These are phyloP conservation scores for Diversispora epigaea DNA, from an alignment of 192 early-diverging fungal genomes.

Conservation along the genomic window DNA sequence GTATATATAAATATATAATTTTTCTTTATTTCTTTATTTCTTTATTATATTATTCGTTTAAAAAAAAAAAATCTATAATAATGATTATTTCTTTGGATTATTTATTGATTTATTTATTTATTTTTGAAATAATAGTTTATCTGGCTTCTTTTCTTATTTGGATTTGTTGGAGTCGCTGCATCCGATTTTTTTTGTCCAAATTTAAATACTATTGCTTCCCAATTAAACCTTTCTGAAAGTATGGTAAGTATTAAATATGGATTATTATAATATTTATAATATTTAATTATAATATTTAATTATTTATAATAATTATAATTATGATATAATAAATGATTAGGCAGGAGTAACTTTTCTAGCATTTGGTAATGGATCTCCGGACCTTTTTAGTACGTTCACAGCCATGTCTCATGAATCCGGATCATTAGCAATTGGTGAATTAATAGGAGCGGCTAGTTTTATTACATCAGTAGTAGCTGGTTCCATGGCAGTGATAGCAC, in stretches of 20 bases:
- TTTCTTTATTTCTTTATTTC: constrained; percentile 1
- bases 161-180: constrained; percentile 73
- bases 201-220: constrained; percentile 72
- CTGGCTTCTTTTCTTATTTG: constrained; percentile 77
- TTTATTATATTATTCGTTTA: too few relatives aligned
- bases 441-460: constrained; percentile 86
- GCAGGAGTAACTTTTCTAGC: constrained; percentile 79
- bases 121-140: constrained; percentile 36
- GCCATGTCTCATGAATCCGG: constrained; percentile 69
- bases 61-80: too few relatives aligned
- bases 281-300: not conserved
- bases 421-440: constrained; percentile 84
- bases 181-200: constrained; percentile 91
- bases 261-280: not conserved
- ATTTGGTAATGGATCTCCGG: constrained; percentile 89
- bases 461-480: constrained; percentile 83
- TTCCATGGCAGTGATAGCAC: constrained; percentile 74
- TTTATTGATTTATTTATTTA: constrained; percentile 13
- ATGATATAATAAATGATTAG: constrained; percentile 14
- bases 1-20: constrained; percentile 36
- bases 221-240: constrained; percentile 78
- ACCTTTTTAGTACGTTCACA: constrained; percentile 87
- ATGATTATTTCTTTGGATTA: too few relatives aligned
- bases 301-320: too few relatives aligned
- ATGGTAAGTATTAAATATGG: constrained; percentile 50